Evolutionary conservation across 2,329 filamentous ascomycete genomes (phyloP).

Genomic region (Grosmannia penicillata): DNA sequence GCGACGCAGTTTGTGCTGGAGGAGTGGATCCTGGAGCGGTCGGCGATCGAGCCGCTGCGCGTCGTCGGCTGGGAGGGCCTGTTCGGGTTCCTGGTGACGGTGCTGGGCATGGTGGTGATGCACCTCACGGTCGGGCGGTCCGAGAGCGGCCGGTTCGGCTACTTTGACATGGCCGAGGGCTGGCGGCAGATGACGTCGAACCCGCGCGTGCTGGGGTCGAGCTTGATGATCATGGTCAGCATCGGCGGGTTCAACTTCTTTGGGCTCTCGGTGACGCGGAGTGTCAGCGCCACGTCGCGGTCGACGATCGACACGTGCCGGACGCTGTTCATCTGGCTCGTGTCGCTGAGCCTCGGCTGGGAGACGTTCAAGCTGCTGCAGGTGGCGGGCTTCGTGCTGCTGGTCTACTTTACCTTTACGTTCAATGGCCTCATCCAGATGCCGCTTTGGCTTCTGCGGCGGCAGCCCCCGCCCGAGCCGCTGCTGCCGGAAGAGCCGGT

Average conservation of each 20-base stretch:
- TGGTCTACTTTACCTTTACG: conserved; percentile 92
- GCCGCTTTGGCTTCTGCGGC: conserved; percentile 54
- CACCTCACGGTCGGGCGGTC: conserved; percentile 67
- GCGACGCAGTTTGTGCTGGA: conserved; percentile 93
- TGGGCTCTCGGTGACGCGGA: conserved; percentile 80
- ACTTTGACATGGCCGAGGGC: conserved; percentile 82
- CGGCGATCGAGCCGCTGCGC: conserved; percentile 58
- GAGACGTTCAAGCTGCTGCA: conserved; percentile 97
- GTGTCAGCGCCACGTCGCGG: conserved; percentile 79
- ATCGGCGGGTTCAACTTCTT: conserved; percentile 99
- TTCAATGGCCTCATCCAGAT: conserved; percentile 91
- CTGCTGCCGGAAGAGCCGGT: conserved; percentile 73
- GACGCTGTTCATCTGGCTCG: conserved; percentile 96
- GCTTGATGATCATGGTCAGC: conserved; percentile 87
- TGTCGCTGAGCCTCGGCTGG: conserved; percentile 86
- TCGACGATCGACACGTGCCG: conserved; percentile 96
- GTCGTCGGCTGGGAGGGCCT: conserved; percentile 95
- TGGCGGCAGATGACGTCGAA: conserved; percentile 67
- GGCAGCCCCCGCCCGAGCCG: conserved; percentile 40
- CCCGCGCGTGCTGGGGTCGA: conserved; percentile 57
- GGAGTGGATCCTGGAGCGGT: conserved; percentile 69
- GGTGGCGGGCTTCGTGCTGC: conserved; percentile 69
- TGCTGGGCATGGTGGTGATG: conserved; percentile 64
- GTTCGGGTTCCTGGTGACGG: conserved; percentile 73
- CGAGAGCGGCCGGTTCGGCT: conserved; percentile 58